phyloP scores from a whole-genome alignment of 1,284 basidiomycete species.

The Cerioporus squamosus region DNA sequence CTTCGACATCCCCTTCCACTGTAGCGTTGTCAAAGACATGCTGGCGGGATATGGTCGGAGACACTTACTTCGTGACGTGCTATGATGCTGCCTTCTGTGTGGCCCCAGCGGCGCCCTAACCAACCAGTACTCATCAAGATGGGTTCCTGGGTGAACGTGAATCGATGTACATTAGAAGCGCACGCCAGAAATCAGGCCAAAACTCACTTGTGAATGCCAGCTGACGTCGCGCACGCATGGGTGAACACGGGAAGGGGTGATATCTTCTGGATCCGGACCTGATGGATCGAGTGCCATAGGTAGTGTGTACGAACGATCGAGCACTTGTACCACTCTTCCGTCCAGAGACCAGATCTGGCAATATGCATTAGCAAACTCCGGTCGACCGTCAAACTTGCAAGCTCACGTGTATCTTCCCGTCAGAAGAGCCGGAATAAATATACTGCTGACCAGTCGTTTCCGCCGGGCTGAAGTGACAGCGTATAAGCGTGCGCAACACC shows the following conservation, averaged over 20 bases:
- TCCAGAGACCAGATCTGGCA: constrained; percentile 93
- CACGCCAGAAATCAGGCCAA: neutral
- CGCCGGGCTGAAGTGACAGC: constrained; percentile 93
- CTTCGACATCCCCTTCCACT: constrained; percentile 92
- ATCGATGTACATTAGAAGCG: neutral
- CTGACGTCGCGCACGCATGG: constrained; percentile 91
- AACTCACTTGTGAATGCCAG: constrained; percentile 77
- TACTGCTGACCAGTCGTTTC: constrained; percentile 94
- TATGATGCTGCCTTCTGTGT: constrained; percentile 63
- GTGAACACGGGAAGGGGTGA: constrained; percentile 30
- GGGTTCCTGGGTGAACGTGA: constrained; percentile 64
- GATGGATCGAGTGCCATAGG: constrained; percentile 74
- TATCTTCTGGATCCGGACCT: constrained; percentile 48
- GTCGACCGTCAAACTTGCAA: neutral
- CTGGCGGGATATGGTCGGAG: neutral
- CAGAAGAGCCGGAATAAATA: constrained; percentile 90
- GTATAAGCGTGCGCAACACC: constrained; percentile 92
- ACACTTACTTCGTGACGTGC: constrained; percentile 69
- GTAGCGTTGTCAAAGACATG: neutral
- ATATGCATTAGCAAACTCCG: constrained; percentile 5
- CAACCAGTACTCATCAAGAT: constrained; percentile 92
- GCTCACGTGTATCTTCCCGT: constrained; percentile 81
- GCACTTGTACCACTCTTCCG: constrained; percentile 80
- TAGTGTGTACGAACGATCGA: constrained; percentile 82
- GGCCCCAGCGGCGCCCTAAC: constrained; percentile 60